Conservation (phyloP, 495 filamentous ascomycete genomes). For the Tetracladium marchalianum region DNA sequence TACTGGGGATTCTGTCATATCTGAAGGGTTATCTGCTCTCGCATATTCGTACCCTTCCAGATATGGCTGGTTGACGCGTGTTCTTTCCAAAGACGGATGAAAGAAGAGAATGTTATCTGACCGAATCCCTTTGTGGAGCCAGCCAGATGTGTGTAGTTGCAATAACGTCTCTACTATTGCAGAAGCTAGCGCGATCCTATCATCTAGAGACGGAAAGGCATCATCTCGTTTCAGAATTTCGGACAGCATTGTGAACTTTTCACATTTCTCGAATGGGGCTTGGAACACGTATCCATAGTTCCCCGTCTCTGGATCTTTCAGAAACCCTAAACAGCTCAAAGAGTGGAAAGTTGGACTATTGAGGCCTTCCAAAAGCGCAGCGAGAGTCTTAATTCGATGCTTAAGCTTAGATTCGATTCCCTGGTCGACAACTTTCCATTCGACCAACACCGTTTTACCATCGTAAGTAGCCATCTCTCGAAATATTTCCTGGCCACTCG, state of each 20-base stretch:
- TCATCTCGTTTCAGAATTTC: background rate
- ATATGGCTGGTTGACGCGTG: background rate
- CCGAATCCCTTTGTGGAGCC: conserved; percentile 5
- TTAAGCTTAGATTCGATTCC: no score
- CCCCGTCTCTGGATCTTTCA: no score
- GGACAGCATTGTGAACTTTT: no score
- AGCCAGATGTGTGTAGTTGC: conserved; percentile 23
- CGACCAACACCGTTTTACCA: conserved; percentile 12
- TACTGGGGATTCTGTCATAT: conserved; percentile 18
- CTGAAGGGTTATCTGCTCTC: conserved; percentile 14
- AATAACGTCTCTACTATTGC: conserved; percentile 25
- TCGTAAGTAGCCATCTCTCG: background rate
- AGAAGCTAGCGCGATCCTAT: conserved; percentile 15
- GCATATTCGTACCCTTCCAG: conserved; percentile 26
- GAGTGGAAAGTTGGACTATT: background rate
- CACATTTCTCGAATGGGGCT: no score
- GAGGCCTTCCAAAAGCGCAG: no score
- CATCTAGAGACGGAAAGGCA: background rate
- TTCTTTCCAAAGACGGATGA: background rate
- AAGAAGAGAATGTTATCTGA: conserved; percentile 2
- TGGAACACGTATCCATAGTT: no score
- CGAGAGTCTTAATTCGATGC: background rate
- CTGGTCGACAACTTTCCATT: conserved; percentile 16
- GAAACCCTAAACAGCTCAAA: no score
- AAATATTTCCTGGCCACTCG: no score